Percentiles rank a stretch among this genome's conserved stretches.
Conservation (phyloP, 345 rosid species). For the Ceriops decandra region DNA sequence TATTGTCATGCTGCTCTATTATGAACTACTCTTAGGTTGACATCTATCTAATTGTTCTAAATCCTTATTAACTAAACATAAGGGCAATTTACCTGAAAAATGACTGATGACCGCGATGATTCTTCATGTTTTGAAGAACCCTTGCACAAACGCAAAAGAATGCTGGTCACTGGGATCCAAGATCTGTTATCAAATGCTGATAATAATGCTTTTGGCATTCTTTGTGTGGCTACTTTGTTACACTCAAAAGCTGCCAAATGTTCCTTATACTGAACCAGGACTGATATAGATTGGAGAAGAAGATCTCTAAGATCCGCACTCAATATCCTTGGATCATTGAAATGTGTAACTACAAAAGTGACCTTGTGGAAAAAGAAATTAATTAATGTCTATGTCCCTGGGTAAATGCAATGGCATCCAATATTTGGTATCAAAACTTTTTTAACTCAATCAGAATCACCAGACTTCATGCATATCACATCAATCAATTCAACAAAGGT, state of each 20-base stretch:
- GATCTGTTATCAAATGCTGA: slow-evolving; percentile 93
- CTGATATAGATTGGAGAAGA: slow-evolving; percentile 93
- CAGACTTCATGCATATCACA: background rate
- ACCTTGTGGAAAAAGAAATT: slow-evolving; percentile 48
- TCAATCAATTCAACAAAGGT: background rate
- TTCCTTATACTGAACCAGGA: slow-evolving; percentile 83
- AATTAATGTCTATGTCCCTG: background rate
- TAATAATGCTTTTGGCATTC: slow-evolving; percentile 70
- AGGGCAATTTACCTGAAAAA: slow-evolving; percentile 64
- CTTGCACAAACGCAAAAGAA: slow-evolving; percentile 82
- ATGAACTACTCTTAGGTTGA: too few species aligned
- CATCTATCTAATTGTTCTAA: too few species aligned
- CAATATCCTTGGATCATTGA: slow-evolving; percentile 84
- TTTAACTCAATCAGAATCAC: background rate
- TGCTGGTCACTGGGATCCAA: slow-evolving; percentile 92
- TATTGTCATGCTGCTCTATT: too few species aligned
- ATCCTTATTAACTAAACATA: too few species aligned
- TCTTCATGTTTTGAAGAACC: slow-evolving; percentile 82
- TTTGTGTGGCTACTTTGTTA: slow-evolving; percentile 76
- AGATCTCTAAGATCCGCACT: slow-evolving; percentile 88
- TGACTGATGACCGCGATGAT: slow-evolving; percentile 63
- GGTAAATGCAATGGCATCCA: background rate
- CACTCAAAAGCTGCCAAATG: slow-evolving; percentile 76
- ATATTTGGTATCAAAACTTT: slow-evolving; percentile 4
- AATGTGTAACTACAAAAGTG: slow-evolving; percentile 82